Evolutionary conservation across 1,139 yeast genomes (phyloP).

Genomic region (Protomyces gravidus): DNA sequence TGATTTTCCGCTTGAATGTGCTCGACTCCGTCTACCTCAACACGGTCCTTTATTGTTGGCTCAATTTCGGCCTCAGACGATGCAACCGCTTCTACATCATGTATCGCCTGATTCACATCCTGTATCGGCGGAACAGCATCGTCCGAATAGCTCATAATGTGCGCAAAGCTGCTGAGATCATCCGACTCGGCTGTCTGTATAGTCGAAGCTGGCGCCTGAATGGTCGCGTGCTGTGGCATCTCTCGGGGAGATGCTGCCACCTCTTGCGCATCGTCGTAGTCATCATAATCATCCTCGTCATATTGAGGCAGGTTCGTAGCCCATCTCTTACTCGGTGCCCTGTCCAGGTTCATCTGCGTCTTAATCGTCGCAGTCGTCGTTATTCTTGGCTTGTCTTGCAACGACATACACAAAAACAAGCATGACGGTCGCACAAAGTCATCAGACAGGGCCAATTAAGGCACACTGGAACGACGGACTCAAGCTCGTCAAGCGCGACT

Average conservation of each 20-base stretch:
- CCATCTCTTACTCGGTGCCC: background rate
- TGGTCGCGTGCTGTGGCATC: background rate
- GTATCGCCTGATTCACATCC: background rate
- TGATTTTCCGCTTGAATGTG: background rate
- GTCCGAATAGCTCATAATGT: background rate
- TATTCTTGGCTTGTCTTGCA: no score
- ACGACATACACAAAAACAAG: background rate
- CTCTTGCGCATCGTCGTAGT: background rate
- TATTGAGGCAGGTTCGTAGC: background rate
- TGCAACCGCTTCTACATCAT: background rate
- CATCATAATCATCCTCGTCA: background rate
- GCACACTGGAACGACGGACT: slow-evolving; percentile 14
- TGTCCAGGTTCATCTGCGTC: background rate
- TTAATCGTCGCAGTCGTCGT: no score
- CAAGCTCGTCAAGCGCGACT: background rate
- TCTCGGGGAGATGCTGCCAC: background rate
- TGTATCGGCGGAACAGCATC: background rate
- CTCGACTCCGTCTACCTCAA: background rate
- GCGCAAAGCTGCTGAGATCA: background rate
- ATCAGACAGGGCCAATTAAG: slow-evolving; percentile 15
- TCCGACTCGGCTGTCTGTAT: background rate
- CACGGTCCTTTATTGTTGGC: background rate
- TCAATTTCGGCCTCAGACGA: background rate
- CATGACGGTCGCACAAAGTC: slow-evolving; percentile 1
- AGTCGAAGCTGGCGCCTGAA: background rate